A percentile compares a stretch with the other conserved stretches of the same genome.
These are phyloP conservation scores for Triticum timopheevii DNA, from an alignment of 176 grass and related monocot species.

Conservation along the genomic window DNA sequence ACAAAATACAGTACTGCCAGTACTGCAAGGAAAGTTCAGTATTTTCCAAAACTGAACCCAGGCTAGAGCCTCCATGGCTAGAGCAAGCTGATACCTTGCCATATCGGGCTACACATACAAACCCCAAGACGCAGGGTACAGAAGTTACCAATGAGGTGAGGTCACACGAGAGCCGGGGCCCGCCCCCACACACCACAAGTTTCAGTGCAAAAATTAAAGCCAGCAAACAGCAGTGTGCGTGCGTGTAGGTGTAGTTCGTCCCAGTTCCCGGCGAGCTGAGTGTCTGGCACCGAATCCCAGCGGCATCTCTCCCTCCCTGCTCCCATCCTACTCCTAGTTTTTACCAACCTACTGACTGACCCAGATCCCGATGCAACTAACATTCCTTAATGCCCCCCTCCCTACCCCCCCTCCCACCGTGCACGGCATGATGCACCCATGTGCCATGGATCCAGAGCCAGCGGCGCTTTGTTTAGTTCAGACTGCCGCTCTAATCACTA, in stretches of 20 bases:
- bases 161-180: not conserved
- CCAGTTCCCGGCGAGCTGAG: not conserved
- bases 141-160: slow-evolving; percentile 14
- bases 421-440: slow-evolving; percentile 37
- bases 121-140: not conserved
- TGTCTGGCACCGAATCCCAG: slow-evolving; percentile 25
- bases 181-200: not conserved
- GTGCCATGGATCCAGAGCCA: slow-evolving; percentile 47
- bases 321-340: slow-evolving; percentile 23
- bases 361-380: slow-evolving; percentile 72
- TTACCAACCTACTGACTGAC: slow-evolving; percentile 30
- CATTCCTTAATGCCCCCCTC: slow-evolving; percentile 51
- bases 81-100: not conserved
- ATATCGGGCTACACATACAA: slow-evolving; percentile 10
- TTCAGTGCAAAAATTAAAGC: slow-evolving; percentile 32
- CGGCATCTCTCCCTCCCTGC: not conserved
- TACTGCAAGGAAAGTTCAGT: not conserved
- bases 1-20: not conserved
- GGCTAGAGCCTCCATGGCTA: too few relatives aligned
- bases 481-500: not conserved
- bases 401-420: slow-evolving; percentile 29
- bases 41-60: not conserved
- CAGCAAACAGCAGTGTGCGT: slow-evolving; percentile 29
- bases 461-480: slow-evolving; percentile 7
- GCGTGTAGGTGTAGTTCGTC: not conserved